Conservation (phyloP, 2,329 filamentous ascomycete species). For the Monilinia vaccinii-corymbosi region DNA sequence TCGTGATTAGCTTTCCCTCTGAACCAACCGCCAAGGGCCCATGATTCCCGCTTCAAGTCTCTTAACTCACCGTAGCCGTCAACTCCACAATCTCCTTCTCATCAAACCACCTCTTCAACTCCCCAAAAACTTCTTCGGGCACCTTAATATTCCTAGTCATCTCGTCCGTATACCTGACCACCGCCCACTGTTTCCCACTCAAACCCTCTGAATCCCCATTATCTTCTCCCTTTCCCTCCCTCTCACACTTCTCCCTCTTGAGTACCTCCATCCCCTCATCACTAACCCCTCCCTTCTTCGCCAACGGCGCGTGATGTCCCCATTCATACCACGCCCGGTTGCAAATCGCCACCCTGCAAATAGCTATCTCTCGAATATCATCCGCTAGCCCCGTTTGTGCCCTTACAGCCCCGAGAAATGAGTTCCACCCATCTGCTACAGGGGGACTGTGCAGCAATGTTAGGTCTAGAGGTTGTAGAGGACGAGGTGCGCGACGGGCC, state of each 20-base stretch:
- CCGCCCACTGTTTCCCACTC: conserved; percentile 54
- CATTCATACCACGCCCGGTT: conserved; percentile 84
- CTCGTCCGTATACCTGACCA: conserved; percentile 67
- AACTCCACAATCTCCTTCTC: conserved; percentile 74
- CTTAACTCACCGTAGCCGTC: conserved; percentile 48
- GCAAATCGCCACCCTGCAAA: conserved; percentile 70
- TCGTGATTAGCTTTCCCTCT: neutral
- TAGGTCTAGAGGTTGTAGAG: conserved; percentile 66
- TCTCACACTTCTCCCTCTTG: conserved; percentile 5
- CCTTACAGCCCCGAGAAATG: conserved; percentile 55
- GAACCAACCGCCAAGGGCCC: neutral
- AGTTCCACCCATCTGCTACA: conserved; percentile 69
- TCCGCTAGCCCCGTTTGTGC: conserved; percentile 41
- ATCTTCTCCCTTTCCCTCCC: conserved; percentile 25
- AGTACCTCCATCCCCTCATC: conserved; percentile 24
- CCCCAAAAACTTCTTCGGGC: conserved; percentile 55
- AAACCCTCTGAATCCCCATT: conserved; percentile 33
- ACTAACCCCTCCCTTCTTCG: conserved; percentile 24
- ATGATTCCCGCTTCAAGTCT: neutral
- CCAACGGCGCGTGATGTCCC: conserved; percentile 63
- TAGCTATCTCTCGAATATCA: conserved; percentile 65
- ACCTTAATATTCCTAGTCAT: conserved; percentile 73
- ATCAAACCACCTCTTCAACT: conserved; percentile 50
- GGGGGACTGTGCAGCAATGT: conserved; percentile 65
- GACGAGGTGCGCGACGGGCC: conserved; percentile 57